A percentile compares a stretch with the other conserved stretches of the same genome.
These are phyloP conservation scores for Parasarocladium wereldwijsianum DNA, from an alignment of 2,329 filamentous ascomycete genomes.

Conservation along the genomic window DNA sequence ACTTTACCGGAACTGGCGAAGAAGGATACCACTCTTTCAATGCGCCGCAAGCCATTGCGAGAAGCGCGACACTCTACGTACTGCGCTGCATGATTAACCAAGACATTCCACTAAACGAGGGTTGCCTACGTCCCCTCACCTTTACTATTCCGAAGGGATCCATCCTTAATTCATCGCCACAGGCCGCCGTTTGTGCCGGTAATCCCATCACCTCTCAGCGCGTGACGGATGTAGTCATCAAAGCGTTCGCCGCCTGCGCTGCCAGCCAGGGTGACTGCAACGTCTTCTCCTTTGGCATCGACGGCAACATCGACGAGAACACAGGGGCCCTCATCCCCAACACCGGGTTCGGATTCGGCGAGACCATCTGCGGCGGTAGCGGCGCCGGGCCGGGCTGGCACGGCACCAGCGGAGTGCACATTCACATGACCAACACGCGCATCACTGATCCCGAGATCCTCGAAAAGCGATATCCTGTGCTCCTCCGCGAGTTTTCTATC, in stretches of 20 bases:
- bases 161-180: conserved; percentile 57
- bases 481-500: conserved; percentile 53
- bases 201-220: conserved; percentile 21
- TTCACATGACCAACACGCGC: conserved; percentile 70
- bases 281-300: conserved; percentile 67
- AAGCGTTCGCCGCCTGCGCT: conserved; percentile 59
- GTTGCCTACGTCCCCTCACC: conserved; percentile 32
- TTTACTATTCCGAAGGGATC: conserved; percentile 55
- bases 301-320: conserved; percentile 17
- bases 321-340: conserved; percentile 10
- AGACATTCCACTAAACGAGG: conserved; percentile 20
- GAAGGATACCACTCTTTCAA: conserved; percentile 15
- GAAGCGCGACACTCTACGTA: conserved; percentile 13
- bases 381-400: conserved; percentile 62
- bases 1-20: conserved; percentile 16
- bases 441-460: conserved; percentile 68
- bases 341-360: conserved; percentile 65
- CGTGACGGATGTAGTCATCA: conserved; percentile 53
- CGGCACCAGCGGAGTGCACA: conserved; percentile 58
- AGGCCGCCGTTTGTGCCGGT: conserved; percentile 15
- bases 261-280: conserved; percentile 70
- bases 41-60: conserved; percentile 7
- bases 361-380: conserved; percentile 62
- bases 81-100: conserved; percentile 17
- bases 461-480: conserved; percentile 42